Evolutionary conservation across 2,329 filamentous ascomycete genomes (phyloP).

Genomic region (Nothophaeocryptopus gaeumannii): DNA sequence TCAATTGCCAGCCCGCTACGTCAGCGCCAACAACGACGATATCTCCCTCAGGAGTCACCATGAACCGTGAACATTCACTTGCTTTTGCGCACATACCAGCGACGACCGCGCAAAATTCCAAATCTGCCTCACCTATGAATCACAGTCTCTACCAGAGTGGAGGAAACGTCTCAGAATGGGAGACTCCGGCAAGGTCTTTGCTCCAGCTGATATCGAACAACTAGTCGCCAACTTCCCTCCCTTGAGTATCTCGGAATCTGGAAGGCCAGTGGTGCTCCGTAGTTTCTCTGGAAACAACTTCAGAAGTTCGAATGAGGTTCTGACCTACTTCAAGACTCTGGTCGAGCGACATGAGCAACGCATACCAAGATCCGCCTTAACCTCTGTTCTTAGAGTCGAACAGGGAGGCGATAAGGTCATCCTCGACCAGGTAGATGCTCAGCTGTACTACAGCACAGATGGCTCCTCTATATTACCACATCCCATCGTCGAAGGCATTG

Average conservation of each 20-base stretch:
- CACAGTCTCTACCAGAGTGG: no score
- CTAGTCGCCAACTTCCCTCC: slow-evolving; percentile 27
- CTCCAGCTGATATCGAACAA: slow-evolving; percentile 27
- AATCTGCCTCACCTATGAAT: no score
- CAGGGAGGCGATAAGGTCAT: slow-evolving; percentile 13
- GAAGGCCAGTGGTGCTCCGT: slow-evolving; percentile 22
- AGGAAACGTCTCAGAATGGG: no score
- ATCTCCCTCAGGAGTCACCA: no score
- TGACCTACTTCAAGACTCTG: slow-evolving; percentile 13
- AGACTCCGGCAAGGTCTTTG: slow-evolving; percentile 19
- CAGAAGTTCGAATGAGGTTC: slow-evolving; percentile 11
- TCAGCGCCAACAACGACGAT: slow-evolving; percentile 2
- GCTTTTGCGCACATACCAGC: no score
- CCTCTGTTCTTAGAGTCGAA: slow-evolving; percentile 17
- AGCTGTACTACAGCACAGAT: slow-evolving; percentile 19
- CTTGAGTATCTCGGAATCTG: slow-evolving; percentile 17
- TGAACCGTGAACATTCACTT: no score
- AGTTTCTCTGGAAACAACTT: slow-evolving; percentile 24
- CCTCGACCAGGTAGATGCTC: slow-evolving; percentile 14
- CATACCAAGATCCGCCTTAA: slow-evolving; percentile 12
- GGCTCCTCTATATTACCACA: slow-evolving; percentile 19
- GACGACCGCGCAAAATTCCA: no score
- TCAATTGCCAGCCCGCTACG: slow-evolving; percentile 5
- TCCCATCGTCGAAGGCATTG: slow-evolving; percentile 19
- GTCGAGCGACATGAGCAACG: slow-evolving; percentile 10